Conservation (phyloP, 2,329 filamentous ascomycete species). For the Xylariomycetidae sp. region DNA sequence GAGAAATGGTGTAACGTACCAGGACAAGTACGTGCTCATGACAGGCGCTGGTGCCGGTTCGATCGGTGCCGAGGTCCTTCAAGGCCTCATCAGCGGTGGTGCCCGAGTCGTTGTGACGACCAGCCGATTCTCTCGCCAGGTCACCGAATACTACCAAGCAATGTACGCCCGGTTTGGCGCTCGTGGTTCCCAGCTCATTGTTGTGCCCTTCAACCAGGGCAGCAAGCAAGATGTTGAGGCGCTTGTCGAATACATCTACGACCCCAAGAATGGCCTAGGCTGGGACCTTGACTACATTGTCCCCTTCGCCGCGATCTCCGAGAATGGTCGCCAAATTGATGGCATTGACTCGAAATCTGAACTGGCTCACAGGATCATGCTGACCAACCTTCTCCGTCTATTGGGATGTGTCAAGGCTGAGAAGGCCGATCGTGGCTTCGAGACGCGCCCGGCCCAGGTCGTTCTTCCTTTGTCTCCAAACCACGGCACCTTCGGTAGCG, state of each 20-base stretch:
- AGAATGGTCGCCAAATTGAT: constrained; percentile 96
- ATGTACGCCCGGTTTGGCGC: constrained; percentile 96
- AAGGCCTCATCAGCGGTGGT: constrained; percentile 92
- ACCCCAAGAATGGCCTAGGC: constrained; percentile 89
- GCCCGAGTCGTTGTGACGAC: constrained; percentile 97
- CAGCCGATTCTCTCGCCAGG: constrained; percentile 90
- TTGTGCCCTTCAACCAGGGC: constrained; percentile 98
- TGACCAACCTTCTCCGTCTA: constrained; percentile 91
- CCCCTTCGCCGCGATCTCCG: constrained; percentile 94
- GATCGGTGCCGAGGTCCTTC: constrained; percentile 93
- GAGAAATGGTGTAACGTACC: constrained; percentile 79
- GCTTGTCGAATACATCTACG: constrained; percentile 92
- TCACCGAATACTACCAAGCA: constrained; percentile 98
- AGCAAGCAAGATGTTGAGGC: constrained; percentile 97
- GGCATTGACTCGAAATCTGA: constrained; percentile 96
- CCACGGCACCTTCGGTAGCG: constrained; percentile 96
- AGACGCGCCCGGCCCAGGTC: constrained; percentile 93
- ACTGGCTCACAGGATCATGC: constrained; percentile 96
- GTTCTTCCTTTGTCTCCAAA: constrained; percentile 94
- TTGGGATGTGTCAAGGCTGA: constrained; percentile 86
- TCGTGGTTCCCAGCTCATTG: constrained; percentile 90
- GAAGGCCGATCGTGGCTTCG: constrained; percentile 80
- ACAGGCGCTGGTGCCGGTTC: constrained; percentile 96
- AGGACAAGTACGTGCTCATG: constrained; percentile 95
- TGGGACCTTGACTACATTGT: constrained; percentile 98